These are phyloP conservation scores for Acanthamoeba royreba DNA, from an alignment of 208 protist species.

Conservation along the genomic window DNA sequence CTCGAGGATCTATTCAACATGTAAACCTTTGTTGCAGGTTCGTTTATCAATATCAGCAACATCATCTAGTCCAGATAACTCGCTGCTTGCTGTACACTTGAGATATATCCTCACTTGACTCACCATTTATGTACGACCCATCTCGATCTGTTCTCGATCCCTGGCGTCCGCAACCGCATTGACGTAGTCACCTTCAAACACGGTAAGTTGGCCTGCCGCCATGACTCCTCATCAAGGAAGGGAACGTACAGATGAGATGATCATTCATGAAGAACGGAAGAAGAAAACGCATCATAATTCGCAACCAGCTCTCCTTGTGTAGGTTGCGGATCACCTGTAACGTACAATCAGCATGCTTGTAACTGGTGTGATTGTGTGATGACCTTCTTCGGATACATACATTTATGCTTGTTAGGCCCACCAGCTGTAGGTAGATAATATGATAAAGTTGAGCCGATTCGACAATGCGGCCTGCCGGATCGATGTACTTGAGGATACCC, in stretches of 20 bases:
- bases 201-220: too few species aligned
- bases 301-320: neutral
- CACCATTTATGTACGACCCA: neutral
- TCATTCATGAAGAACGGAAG: constrained; percentile 27
- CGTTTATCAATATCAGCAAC: too few species aligned
- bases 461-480: neutral
- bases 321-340: neutral
- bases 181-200: neutral
- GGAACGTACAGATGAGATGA: neutral
- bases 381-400: neutral
- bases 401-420: neutral
- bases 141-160: neutral
- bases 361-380: neutral
- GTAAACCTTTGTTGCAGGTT: too few species aligned
- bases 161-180: neutral
- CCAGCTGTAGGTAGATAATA: neutral
- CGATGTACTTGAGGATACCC: neutral
- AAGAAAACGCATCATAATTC: neutral
- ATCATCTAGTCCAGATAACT: too few species aligned
- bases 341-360: too few species aligned
- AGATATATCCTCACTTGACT: too few species aligned
- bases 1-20: too few species aligned
- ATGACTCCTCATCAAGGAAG: too few species aligned
- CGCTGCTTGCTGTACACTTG: too few species aligned
- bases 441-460: neutral